Base-by-base conservation (phyloP, 2,329 filamentous ascomycete species). In the Colletotrichum limetticola region DNA sequence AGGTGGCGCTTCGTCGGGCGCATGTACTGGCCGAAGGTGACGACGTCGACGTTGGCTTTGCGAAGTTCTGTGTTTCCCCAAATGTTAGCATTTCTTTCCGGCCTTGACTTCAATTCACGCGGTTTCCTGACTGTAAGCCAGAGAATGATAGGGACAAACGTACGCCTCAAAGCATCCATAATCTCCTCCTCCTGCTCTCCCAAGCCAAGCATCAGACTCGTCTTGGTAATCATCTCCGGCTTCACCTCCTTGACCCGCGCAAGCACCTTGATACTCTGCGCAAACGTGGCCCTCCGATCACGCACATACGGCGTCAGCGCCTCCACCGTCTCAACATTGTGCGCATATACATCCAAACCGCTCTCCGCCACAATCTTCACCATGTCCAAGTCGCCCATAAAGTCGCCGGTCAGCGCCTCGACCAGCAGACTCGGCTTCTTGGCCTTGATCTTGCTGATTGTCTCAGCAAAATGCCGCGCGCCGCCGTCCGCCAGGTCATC, bases 21-120 rank as follows among this genome's bases (percentile, higher is more conserved):
- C 97, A 99, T 99, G 86, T 99, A 99, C 86, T 99, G 97, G n/a
- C 97, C 97, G 77, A 99, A 99, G 0, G 97, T 99, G 71, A 99
- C 95, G 14, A 99, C 95, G 78, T 99, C 97, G 58, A 98, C 95
- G 73, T 94, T 87, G 71, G 91, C 89, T 76, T 92, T 92, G 71
- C 97, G 90, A 14, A 99, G 89, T 53, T 75, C 74, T 75, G 63
- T 26, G 26, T 26, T 26, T 26, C 26, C 26, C 26, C 26, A 26
- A 26, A 26, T 26, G 26, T 26, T 5, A 26, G 26, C 26, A 26
- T 26, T 26, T 26, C 26, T 26, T 26, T 26, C 26, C 26, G 26
- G 26, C 26, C 26, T 26, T 26, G 26, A 26, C 26, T 26, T 26
- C 26, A 26, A 26, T 26, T 26, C 26, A 26, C 26, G 26, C 26